A percentile compares a stretch with the other conserved stretches of the same genome.
These are phyloP conservation scores for Fusarium sp. DNA, from an alignment of 2,329 filamentous ascomycete species.

Conservation along the genomic window DNA sequence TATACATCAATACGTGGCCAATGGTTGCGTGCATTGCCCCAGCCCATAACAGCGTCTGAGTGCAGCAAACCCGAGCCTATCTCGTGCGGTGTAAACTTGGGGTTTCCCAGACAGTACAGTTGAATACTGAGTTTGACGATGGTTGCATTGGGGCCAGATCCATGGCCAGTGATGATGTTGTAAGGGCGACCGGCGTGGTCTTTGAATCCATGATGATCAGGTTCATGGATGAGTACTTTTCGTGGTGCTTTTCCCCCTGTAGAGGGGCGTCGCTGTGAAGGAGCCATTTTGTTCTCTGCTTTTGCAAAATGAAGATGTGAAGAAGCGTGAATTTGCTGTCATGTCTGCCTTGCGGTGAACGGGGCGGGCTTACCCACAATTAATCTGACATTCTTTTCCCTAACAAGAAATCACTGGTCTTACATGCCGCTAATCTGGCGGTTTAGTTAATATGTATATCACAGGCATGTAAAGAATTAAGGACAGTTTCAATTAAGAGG, in stretches of 20 bases:
- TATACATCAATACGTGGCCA: slow-evolving; percentile 26
- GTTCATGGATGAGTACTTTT: background rate
- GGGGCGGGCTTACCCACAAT: background rate
- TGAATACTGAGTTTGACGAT: slow-evolving; percentile 28
- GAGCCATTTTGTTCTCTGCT: background rate
- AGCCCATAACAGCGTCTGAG: background rate
- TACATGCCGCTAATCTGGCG: background rate
- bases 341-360: background rate
- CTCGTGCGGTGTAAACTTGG: background rate
- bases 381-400: background rate
- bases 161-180: background rate
- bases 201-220: slow-evolving; percentile 49
- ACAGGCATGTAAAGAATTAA: background rate
- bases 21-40: background rate
- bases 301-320: background rate
- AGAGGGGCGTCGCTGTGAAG: background rate
- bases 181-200: slow-evolving; percentile 16
- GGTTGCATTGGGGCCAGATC: background rate
- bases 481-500: background rate
- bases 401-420: background rate
- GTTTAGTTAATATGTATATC: background rate
- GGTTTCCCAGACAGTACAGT: slow-evolving; percentile 16
- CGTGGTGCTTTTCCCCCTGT: background rate
- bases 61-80: background rate
- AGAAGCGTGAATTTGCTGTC: background rate